phyloP scores from a whole-genome alignment of 345 rosid species.

The Nephelium lappaceum region DNA sequence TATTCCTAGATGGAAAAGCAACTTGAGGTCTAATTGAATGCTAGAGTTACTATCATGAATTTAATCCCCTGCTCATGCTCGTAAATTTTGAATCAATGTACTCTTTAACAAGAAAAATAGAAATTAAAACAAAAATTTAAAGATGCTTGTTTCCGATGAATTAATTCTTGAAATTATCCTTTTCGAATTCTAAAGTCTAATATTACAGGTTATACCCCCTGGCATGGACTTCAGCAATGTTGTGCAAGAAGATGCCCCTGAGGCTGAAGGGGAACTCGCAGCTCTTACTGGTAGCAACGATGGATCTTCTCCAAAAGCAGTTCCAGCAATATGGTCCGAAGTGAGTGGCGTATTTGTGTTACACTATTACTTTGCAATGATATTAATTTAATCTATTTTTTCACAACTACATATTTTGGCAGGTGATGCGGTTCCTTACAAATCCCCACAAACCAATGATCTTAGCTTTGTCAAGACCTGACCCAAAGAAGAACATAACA shows the following conservation, averaged over 20 bases:
- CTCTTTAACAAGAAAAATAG: neutral
- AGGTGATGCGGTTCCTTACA: conserved; percentile 92
- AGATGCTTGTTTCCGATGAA: neutral
- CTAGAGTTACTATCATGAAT: neutral
- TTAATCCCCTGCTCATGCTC: neutral
- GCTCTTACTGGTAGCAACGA: conserved; percentile 59
- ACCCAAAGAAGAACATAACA: conserved; percentile 94
- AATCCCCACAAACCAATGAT: conserved; percentile 98
- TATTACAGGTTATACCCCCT: conserved; percentile 89
- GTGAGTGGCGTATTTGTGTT: conserved; percentile 45
- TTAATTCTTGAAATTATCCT: conserved; percentile 12
- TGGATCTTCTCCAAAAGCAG: conserved; percentile 84
- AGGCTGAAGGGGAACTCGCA: conserved; percentile 74
- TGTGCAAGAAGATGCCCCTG: conserved; percentile 85
- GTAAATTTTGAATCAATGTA: neutral
- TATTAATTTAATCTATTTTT: neutral
- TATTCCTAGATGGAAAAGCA: neutral
- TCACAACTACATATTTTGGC: conserved; percentile 19
- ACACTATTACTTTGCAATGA: neutral
- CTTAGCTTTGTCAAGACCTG: conserved; percentile 95
- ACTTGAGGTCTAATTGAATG: conserved; percentile 5
- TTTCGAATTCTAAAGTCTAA: conserved; percentile 12
- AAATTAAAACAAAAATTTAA: neutral
- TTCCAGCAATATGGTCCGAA: conserved; percentile 92
- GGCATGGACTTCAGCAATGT: conserved; percentile 99